phyloP scores from a whole-genome alignment of 306 rosid genomes.

The Pterocarpus santalinus region DNA sequence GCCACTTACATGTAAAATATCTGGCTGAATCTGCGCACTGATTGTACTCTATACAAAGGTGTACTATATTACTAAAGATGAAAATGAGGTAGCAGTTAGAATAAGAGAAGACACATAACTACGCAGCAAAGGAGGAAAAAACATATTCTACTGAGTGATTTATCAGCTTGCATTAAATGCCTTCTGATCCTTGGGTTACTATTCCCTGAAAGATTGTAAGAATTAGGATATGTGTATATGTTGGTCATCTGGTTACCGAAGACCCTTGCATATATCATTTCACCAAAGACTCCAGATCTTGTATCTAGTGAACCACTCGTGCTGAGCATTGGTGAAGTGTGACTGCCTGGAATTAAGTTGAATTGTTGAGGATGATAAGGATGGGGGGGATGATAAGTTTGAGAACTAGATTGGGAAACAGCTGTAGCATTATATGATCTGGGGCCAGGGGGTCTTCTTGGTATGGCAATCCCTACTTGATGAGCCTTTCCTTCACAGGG shows the following conservation, averaged over 20 bases:
- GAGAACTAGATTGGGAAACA: slow-evolving; percentile 48
- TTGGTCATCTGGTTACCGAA: slow-evolving; percentile 67
- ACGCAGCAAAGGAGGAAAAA: slow-evolving; percentile 78
- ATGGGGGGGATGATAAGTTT: slow-evolving; percentile 42
- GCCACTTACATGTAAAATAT: slow-evolving; percentile 39
- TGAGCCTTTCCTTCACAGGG: slow-evolving; percentile 51
- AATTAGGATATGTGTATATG: slow-evolving; percentile 63
- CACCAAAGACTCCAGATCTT: slow-evolving; percentile 66
- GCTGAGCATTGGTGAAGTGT: slow-evolving; percentile 53
- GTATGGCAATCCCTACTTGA: slow-evolving; percentile 60
- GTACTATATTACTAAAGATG: slow-evolving; percentile 18
- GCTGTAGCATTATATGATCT: slow-evolving; percentile 42
- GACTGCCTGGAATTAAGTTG: slow-evolving; percentile 46
- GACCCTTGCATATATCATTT: slow-evolving; percentile 70
- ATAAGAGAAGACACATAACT: slow-evolving; percentile 74
- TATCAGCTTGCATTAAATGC: slow-evolving; percentile 73
- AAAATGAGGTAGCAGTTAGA: slow-evolving; percentile 54
- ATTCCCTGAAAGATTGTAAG: slow-evolving; percentile 61
- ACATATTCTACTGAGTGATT: slow-evolving; percentile 75
- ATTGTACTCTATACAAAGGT: slow-evolving; percentile 51
- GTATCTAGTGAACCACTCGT: slow-evolving; percentile 56
- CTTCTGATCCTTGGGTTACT: slow-evolving; percentile 76
- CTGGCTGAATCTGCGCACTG: slow-evolving; percentile 25
- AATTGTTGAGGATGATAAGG: slow-evolving; percentile 50
- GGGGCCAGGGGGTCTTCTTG: slow-evolving; percentile 74